These are phyloP conservation scores for Jamesozyma hellenica DNA, from an alignment of 805 yeast genomes.

Conservation along the genomic window DNA sequence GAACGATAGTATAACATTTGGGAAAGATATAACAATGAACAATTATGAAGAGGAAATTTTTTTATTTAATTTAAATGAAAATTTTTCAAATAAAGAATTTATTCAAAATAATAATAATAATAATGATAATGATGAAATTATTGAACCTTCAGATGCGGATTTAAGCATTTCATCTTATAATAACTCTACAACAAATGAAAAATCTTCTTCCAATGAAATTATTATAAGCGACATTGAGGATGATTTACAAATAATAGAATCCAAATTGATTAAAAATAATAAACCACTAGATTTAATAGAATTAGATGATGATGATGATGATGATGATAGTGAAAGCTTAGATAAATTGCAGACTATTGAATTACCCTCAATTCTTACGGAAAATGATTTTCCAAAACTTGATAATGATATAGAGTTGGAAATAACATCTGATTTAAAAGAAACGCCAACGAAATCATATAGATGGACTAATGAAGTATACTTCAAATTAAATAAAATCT, in stretches of 20 bases:
- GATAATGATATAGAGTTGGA: too few relatives aligned
- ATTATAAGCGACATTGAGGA: constrained; percentile 10
- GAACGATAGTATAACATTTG: too few relatives aligned
- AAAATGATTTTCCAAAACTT: constrained; percentile 2
- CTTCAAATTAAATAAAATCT: constrained; percentile 44
- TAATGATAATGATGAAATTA: constrained; percentile 10
- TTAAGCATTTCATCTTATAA: neutral
- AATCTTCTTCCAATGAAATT: neutral
- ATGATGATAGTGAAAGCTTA: constrained; percentile 3
- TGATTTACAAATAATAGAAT: constrained; percentile 13
- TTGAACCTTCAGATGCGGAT: constrained; percentile 1
- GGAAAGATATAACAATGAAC: too few relatives aligned
- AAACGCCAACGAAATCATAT: constrained; percentile 1
- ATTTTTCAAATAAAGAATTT: neutral
- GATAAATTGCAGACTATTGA: constrained; percentile 6
- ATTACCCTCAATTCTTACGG: constrained; percentile 1
- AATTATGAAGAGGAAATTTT: constrained; percentile 11
- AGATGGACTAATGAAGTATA: constrained; percentile 66
- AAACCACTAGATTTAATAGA: neutral
- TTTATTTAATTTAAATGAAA: constrained; percentile 4
- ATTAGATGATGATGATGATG: constrained; percentile 13
- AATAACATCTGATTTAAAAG: neutral
- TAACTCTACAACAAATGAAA: neutral
- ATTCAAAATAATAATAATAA: constrained; percentile 1
- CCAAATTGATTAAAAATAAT: neutral